Percentiles rank a stretch among this genome's conserved stretches.
These are phyloP conservation scores for Ophiostoma ulmi DNA, from an alignment of 2,329 filamentous ascomycete species.

Conservation along the genomic window DNA sequence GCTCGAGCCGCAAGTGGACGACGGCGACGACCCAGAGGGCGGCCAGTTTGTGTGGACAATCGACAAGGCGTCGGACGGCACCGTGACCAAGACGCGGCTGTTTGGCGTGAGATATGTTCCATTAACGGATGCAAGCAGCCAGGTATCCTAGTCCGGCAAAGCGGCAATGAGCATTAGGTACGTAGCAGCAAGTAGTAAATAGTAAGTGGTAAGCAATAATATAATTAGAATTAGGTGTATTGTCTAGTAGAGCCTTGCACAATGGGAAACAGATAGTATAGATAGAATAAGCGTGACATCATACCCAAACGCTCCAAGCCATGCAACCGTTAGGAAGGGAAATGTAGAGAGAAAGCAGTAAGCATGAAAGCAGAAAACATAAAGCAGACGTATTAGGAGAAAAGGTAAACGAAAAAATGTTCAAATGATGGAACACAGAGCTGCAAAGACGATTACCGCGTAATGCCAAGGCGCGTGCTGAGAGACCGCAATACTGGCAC, in stretches of 20 bases:
- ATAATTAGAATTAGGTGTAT: not conserved
- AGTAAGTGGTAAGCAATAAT: not conserved
- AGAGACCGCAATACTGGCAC: constrained; percentile 18
- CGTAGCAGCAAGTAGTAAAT: too few species aligned
- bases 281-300: not conserved
- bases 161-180: not conserved
- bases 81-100: constrained; percentile 54
- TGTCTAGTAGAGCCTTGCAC: not conserved
- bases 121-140: constrained; percentile 25
- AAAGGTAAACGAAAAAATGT: not conserved
- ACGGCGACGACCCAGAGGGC: constrained; percentile 8
- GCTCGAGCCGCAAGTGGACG: constrained; percentile 63
- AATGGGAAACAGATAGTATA: not conserved
- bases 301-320: not conserved
- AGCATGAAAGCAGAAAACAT: not conserved
- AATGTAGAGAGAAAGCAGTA: not conserved
- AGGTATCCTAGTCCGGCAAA: not conserved
- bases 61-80: constrained; percentile 64
- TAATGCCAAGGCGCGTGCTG: constrained; percentile 21
- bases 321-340: not conserved
- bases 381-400: not conserved
- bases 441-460: not conserved
- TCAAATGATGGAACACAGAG: too few species aligned
- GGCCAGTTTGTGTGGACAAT: constrained; percentile 67
- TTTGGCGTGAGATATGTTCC: constrained; percentile 69